Evolutionary conservation across 2,329 filamentous ascomycete genomes (phyloP).

Genomic region (Rhexocercosporidium sp.): DNA sequence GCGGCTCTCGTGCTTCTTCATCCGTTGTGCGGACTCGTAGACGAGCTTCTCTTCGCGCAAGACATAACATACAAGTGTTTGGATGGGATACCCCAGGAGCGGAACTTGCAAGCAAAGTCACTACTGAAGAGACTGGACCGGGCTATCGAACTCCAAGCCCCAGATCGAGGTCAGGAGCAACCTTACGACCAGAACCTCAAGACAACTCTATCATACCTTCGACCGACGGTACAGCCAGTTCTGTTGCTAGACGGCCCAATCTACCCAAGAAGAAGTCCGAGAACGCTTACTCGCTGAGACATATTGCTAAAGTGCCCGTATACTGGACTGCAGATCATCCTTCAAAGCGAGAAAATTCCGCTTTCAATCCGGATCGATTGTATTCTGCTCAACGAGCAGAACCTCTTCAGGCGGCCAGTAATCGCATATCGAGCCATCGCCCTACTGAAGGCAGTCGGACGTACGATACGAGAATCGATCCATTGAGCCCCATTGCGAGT

Average conservation of each 20-base stretch:
- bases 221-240: conserved; percentile 31
- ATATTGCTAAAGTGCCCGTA: conserved; percentile 30
- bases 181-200: neutral
- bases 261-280: conserved; percentile 11
- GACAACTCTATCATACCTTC: conserved; percentile 20
- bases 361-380: conserved; percentile 9
- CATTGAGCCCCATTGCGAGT: conserved; percentile 15
- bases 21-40: conserved; percentile 24
- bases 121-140: conserved; percentile 10
- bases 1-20: conserved; percentile 24
- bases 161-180: neutral
- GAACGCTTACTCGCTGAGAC: conserved; percentile 31
- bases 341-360: conserved; percentile 5
- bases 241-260: conserved; percentile 19
- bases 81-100: conserved; percentile 28
- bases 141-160: neutral
- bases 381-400: conserved; percentile 17
- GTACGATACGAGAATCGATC: conserved; percentile 34
- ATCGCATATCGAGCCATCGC: conserved; percentile 4
- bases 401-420: conserved; percentile 28
- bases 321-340: conserved; percentile 27
- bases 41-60: conserved; percentile 28
- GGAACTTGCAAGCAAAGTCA: conserved; percentile 23
- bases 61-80: conserved; percentile 33
- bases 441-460: conserved; percentile 6